These are phyloP conservation scores for Sarocladium kiliense DNA, from an alignment of 2,329 filamentous ascomycete genomes.

Conservation along the genomic window DNA sequence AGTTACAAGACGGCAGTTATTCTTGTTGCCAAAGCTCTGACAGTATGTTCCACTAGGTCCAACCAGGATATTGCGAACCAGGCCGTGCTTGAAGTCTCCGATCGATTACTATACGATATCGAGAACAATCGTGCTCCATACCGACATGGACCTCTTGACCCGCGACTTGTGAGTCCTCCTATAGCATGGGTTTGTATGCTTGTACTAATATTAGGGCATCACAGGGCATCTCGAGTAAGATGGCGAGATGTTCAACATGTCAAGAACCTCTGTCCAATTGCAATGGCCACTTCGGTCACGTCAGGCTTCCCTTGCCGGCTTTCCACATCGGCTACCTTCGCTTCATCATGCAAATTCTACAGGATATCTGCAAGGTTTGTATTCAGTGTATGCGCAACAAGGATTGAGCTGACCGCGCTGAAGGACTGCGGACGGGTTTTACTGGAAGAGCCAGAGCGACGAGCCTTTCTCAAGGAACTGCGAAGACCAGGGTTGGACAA, in stretches of 20 bases:
- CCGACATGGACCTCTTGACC: constrained; percentile 80
- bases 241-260: constrained; percentile 75
- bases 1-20: constrained; percentile 20
- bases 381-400: neutral
- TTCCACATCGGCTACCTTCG: constrained; percentile 97
- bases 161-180: constrained; percentile 54
- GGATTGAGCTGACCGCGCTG: neutral
- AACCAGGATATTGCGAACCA: constrained; percentile 95
- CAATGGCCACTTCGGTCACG: constrained; percentile 92
- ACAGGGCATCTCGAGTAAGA: constrained; percentile 80
- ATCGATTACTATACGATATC: constrained; percentile 88
- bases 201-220: neutral
- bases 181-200: neutral
- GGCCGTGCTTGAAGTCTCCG: constrained; percentile 89
- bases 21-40: neutral
- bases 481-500: constrained; percentile 81
- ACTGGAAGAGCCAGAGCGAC: constrained; percentile 73
- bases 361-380: constrained; percentile 82
- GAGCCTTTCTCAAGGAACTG: constrained; percentile 72
- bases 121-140: constrained; percentile 72
- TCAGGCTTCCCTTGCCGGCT: constrained; percentile 82
- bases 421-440: constrained; percentile 78
- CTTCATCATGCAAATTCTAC: constrained; percentile 84
- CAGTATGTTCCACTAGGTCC: constrained; percentile 48
- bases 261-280: constrained; percentile 75